A percentile compares a stretch with the other conserved stretches of the same genome.
Conservation (phyloP, 257 asterid species). For the Verbascum thapsus region DNA sequence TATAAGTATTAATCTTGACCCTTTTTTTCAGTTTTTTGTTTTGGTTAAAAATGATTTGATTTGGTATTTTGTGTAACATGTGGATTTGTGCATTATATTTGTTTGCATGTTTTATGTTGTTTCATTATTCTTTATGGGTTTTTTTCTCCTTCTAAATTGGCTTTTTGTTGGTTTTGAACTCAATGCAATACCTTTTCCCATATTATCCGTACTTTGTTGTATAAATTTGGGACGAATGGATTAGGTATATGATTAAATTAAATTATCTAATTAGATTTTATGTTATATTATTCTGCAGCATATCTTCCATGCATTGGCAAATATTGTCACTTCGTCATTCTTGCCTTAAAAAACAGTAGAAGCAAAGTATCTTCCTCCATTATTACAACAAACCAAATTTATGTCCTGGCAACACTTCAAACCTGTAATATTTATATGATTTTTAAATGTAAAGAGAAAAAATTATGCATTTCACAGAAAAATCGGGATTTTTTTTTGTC, state of each 20-base stretch:
- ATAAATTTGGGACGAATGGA: not conserved
- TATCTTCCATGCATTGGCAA: constrained; percentile 18
- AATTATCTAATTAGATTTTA: not conserved
- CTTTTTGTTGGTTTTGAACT: constrained; percentile 17
- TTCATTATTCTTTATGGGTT: not conserved
- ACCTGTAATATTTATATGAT: too few species aligned
- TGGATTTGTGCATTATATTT: constrained; percentile 25
- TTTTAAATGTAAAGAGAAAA: too few species aligned
- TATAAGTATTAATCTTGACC: not conserved
- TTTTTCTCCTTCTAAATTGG: not conserved
- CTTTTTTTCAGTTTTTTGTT: constrained; percentile 8
- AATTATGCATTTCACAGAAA: too few species aligned
- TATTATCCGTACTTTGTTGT: constrained; percentile 21
- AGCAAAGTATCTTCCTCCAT: not conserved
- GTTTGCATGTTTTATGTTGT: constrained; percentile 27
- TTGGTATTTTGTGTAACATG: constrained; percentile 21
- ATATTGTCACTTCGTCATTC: constrained; percentile 1
- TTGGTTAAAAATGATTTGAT: not conserved
- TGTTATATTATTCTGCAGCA: not conserved
- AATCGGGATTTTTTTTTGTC: too few species aligned
- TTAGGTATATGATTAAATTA: not conserved
- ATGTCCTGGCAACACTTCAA: too few species aligned
- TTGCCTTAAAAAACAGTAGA: constrained; percentile 3
- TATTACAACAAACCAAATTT: too few species aligned
- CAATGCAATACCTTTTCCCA: constrained; percentile 20